Percentiles rank a stretch among this genome's conserved stretches.
Evolutionary conservation across 2,329 filamentous ascomycete genomes (phyloP).

Genomic region (Graphilbum ipis-grandicollis): DNA sequence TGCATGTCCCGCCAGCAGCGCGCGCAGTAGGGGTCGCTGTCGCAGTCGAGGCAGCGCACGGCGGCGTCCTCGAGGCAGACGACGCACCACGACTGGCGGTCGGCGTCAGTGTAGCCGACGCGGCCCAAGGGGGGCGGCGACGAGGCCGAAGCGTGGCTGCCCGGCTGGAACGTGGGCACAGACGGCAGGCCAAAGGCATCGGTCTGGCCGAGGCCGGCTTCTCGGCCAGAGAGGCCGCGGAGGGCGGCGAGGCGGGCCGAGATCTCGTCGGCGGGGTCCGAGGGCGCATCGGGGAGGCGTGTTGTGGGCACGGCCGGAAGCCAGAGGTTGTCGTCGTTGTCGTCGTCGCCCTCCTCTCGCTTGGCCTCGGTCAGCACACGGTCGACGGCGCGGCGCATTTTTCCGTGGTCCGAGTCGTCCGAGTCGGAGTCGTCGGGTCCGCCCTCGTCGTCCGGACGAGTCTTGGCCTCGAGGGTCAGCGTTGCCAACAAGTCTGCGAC

Average conservation of each 20-base stretch:
- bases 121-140: slow-evolving; percentile 12
- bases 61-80: slow-evolving; percentile 69
- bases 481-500: slow-evolving; percentile 17
- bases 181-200: slow-evolving; percentile 27
- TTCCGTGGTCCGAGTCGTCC: slow-evolving; percentile 33
- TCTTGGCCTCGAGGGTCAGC: slow-evolving; percentile 11
- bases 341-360: not conserved
- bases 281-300: slow-evolving; percentile 13
- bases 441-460: not conserved
- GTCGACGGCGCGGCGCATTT: slow-evolving; percentile 26
- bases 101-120: slow-evolving; percentile 44
- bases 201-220: slow-evolving; percentile 11
- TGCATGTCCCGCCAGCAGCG: slow-evolving; percentile 74
- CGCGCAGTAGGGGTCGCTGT: slow-evolving; percentile 54
- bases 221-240: slow-evolving; percentile 16
- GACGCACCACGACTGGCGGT: slow-evolving; percentile 61
- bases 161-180: slow-evolving; percentile 31
- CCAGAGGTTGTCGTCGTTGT: slow-evolving; percentile 13
- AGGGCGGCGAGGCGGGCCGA: slow-evolving; percentile 35
- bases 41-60: slow-evolving; percentile 56
- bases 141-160: slow-evolving; percentile 18
- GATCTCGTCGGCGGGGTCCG: slow-evolving; percentile 26
- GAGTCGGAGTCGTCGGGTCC: slow-evolving; percentile 2
- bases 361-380: slow-evolving; percentile 26
- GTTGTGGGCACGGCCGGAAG: slow-evolving; percentile 30